Conservation (phyloP, 768 basidiomycete genomes). For the Saitozyma podzolica region DNA sequence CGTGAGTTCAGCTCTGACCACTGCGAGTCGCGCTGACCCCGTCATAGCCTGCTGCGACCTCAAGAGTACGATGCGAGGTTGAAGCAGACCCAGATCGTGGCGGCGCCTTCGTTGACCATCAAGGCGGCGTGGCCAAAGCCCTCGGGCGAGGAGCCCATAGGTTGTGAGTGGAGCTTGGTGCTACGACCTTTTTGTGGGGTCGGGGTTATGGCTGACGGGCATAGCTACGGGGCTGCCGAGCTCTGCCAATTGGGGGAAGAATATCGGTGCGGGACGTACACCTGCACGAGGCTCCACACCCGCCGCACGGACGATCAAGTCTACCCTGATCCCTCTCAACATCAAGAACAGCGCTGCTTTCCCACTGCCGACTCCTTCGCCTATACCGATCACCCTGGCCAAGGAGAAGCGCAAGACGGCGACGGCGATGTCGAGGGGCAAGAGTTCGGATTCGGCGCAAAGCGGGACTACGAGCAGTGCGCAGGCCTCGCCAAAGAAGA, state of each 20-base stretch:
- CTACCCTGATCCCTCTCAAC: slow-evolving; percentile 33
- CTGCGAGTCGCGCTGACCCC: slow-evolving; percentile 4
- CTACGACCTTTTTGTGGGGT: not conserved
- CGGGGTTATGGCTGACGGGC: slow-evolving; percentile 5
- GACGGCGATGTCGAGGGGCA: slow-evolving; percentile 30
- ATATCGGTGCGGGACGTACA: slow-evolving; percentile 16
- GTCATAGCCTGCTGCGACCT: slow-evolving; percentile 32
- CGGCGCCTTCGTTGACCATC: slow-evolving; percentile 16
- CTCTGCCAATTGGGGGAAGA: slow-evolving; percentile 43
- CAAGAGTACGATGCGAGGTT: slow-evolving; percentile 44
- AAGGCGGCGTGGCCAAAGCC: slow-evolving; percentile 46
- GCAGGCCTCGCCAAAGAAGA: slow-evolving; percentile 41
- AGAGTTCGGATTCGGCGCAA: slow-evolving; percentile 28
- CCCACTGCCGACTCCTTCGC: slow-evolving; percentile 42
- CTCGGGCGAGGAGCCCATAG: slow-evolving; percentile 33
- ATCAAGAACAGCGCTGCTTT: slow-evolving; percentile 34
- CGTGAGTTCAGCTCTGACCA: slow-evolving; percentile 60
- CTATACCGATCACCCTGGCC: slow-evolving; percentile 24
- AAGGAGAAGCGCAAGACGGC: slow-evolving; percentile 30
- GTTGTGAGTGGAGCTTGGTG: slow-evolving; percentile 18
- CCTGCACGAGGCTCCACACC: slow-evolving; percentile 17
- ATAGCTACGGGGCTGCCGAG: slow-evolving; percentile 34
- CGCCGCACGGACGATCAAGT: slow-evolving; percentile 23
- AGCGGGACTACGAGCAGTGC: slow-evolving; percentile 24
- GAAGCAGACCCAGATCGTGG: slow-evolving; percentile 29